Percentiles rank a stretch among this genome's conserved stretches.
Conservation (phyloP, 1,284 basidiomycete species). For the Naganishia liquefaciens region DNA sequence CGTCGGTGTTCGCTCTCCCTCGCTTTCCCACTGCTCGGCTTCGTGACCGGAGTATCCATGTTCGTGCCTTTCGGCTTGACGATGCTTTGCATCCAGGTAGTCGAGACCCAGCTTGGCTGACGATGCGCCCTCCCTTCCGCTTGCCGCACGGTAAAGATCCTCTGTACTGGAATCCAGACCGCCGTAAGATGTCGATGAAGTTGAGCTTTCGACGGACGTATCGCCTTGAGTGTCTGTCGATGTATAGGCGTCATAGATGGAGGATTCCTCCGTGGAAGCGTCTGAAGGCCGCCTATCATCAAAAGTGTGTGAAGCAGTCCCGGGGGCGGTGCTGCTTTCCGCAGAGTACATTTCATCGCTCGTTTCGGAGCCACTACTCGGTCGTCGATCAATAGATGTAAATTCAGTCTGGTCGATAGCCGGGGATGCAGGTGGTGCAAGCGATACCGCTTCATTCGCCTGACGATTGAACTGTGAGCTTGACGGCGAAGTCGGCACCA, state of each 20-base stretch:
- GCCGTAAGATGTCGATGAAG: constrained; percentile 56
- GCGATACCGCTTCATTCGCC: not conserved
- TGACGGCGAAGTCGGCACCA: constrained; percentile 3
- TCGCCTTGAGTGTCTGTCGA: constrained; percentile 55
- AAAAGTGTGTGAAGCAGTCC: not conserved
- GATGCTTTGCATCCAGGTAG: not conserved
- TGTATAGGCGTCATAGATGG: constrained; percentile 78
- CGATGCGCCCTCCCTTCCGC: not conserved
- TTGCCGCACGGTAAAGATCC: not conserved
- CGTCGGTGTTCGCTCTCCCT: constrained; percentile 66
- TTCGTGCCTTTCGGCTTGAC: too few relatives aligned
- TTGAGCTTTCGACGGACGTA: constrained; percentile 36
- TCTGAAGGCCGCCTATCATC: constrained; percentile 56
- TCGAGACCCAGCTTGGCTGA: not conserved
- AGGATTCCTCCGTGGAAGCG: constrained; percentile 72
- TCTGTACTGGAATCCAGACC: constrained; percentile 31
- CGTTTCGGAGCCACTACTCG: constrained; percentile 30
- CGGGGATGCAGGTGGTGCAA: not conserved
- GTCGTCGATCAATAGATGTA: not conserved
- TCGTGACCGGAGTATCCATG: constrained; percentile 28
- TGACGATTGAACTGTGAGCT: not conserved
- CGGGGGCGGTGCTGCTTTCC: constrained; percentile 35
- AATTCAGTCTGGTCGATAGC: not conserved
- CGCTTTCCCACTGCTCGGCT: constrained; percentile 57
- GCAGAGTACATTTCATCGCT: constrained; percentile 40